Evolutionary conservation across 345 rosid species (phyloP).

Genomic region (Eucalyptus dawsonii): DNA sequence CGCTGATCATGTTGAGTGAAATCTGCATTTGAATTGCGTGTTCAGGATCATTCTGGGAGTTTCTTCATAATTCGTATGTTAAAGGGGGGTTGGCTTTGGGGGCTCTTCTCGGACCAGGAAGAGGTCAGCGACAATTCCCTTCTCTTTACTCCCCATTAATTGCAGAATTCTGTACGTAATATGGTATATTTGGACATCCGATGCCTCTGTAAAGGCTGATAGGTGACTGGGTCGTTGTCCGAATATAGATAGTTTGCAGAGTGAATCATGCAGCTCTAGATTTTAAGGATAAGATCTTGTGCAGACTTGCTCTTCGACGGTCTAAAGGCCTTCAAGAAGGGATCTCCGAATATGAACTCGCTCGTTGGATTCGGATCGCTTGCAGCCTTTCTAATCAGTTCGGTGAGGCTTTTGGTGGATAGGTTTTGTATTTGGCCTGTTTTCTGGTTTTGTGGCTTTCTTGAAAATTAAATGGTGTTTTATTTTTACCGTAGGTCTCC

Average conservation of each 20-base stretch:
- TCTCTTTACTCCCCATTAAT: not conserved
- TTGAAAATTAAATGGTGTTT: not conserved
- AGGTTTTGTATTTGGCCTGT: not conserved
- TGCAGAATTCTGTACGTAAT: not conserved
- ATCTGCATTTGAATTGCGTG: not conserved
- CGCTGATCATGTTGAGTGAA: not conserved
- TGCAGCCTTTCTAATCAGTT: conserved; percentile 78
- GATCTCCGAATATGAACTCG: conserved; percentile 96
- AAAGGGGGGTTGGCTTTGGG: conserved; percentile 77
- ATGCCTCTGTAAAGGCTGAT: not conserved
- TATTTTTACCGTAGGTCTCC: conserved; percentile 39
- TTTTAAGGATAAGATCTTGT: not conserved
- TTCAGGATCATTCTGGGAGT: conserved; percentile 59
- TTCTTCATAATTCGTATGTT: conserved; percentile 71
- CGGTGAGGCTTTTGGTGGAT: conserved; percentile 27
- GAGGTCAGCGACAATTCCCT: conserved; percentile 38
- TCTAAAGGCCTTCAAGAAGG: conserved; percentile 59
- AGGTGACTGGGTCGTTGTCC: not conserved
- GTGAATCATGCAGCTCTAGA: not conserved
- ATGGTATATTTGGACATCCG: not conserved
- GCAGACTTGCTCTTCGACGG: conserved; percentile 83
- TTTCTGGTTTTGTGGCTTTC: not conserved
- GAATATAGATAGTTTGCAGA: not conserved
- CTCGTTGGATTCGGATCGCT: conserved; percentile 84
- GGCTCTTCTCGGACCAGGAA: conserved; percentile 88